phyloP scores from a whole-genome alignment of 495 filamentous ascomycete genomes.

The Penicillium riverlandense region DNA sequence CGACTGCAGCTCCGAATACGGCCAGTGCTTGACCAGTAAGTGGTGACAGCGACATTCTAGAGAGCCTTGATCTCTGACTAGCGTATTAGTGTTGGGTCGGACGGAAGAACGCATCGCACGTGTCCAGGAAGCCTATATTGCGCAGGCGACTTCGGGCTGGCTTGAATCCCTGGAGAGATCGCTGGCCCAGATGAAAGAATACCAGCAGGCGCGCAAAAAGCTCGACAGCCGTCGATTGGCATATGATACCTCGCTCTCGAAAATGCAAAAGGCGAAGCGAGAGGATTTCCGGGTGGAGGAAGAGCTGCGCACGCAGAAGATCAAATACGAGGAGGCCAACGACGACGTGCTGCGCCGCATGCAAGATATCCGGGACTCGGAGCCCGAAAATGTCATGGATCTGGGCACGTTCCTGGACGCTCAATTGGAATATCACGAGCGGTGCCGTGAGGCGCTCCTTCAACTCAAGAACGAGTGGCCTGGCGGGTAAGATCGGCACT shows the following conservation, averaged over 20 bases:
- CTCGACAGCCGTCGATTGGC: conserved; percentile 84
- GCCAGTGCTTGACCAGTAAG: conserved; percentile 76
- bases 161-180: conserved; percentile 86
- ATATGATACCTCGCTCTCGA: conserved; percentile 83
- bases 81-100: conserved; percentile 58
- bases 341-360: conserved; percentile 91
- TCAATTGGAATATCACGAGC: conserved; percentile 86
- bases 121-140: conserved; percentile 78
- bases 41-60: conserved; percentile 2
- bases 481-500: conserved; percentile 39
- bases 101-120: conserved; percentile 84
- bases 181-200: conserved; percentile 94
- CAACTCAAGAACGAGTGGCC: conserved; percentile 65
- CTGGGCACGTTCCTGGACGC: conserved; percentile 78
- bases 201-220: conserved; percentile 80
- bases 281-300: conserved; percentile 93
- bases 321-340: conserved; percentile 92
- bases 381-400: conserved; percentile 76
- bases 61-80: conserved; percentile 5
- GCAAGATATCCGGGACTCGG: conserved; percentile 93
- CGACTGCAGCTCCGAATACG: conserved; percentile 85
- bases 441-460: conserved; percentile 69
- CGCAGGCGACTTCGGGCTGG: conserved; percentile 80
- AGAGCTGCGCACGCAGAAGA: conserved; percentile 83
- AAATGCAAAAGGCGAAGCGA: conserved; percentile 89